These are phyloP conservation scores for Taxawa tesnikishii DNA, from an alignment of 2,329 filamentous ascomycete genomes.

Conservation along the genomic window DNA sequence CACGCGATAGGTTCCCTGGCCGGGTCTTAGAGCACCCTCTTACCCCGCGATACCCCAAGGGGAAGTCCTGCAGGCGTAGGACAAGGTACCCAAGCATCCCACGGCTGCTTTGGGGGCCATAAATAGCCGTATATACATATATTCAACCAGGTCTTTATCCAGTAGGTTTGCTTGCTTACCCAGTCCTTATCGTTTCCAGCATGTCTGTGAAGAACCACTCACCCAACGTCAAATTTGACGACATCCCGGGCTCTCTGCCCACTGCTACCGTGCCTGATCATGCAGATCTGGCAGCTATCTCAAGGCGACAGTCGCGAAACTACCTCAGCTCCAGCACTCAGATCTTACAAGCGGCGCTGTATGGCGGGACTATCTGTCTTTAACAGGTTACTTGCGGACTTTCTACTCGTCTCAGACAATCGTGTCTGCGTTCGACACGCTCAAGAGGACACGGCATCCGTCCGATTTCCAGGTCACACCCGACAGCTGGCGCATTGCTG, in stretches of 20 bases:
- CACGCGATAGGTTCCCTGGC: too few relatives aligned
- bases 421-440: slow-evolving; percentile 20
- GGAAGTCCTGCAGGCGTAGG: background rate
- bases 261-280: slow-evolving; percentile 1
- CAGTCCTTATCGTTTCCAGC: too few relatives aligned
- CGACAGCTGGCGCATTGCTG: background rate
- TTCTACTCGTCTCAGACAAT: slow-evolving; percentile 35
- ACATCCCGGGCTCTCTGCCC: slow-evolving; percentile 3
- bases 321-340: slow-evolving; percentile 3
- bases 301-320: slow-evolving; percentile 3
- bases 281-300: slow-evolving; percentile 1
- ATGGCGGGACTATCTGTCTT: slow-evolving; percentile 46
- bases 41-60: too few relatives aligned
- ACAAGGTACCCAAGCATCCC: background rate
- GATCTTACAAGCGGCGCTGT: slow-evolving; percentile 9
- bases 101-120: background rate
- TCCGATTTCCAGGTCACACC: slow-evolving; percentile 10
- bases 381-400: slow-evolving; percentile 46
- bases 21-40: too few relatives aligned
- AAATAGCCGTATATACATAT: background rate
- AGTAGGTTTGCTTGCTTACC: background rate
- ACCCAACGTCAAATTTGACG: slow-evolving; percentile 1
- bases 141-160: background rate
- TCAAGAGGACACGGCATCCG: slow-evolving; percentile 19
- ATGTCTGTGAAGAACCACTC: slow-evolving; percentile 1